Conservation (phyloP, 2,329 filamentous ascomycete genomes). For the Trichoderma lentiforme region DNA sequence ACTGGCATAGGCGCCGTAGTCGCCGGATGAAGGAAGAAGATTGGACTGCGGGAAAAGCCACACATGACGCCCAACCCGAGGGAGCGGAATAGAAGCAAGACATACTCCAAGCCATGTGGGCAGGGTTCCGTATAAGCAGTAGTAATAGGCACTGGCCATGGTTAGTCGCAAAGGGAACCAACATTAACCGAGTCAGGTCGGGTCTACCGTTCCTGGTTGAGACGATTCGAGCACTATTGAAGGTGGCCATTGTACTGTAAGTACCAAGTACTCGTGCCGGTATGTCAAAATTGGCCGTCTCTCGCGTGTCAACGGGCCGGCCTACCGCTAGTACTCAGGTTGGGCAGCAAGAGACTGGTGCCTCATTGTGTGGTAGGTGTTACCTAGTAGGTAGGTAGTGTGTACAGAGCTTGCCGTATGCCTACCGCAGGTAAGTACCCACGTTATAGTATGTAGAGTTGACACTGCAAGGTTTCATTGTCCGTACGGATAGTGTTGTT, state of each 20-base stretch:
- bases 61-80: slow-evolving; percentile 9
- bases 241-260: neutral
- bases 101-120: slow-evolving; percentile 17
- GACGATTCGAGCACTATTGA: neutral
- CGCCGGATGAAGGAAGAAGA: slow-evolving; percentile 3
- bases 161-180: neutral
- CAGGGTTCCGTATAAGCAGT: slow-evolving; percentile 1
- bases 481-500: neutral
- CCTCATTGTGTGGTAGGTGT: neutral
- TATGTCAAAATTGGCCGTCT: neutral
- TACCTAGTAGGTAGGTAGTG: neutral
- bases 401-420: neutral
- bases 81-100: slow-evolving; percentile 16
- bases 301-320: slow-evolving; percentile 4
- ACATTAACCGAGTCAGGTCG: slow-evolving; percentile 3
- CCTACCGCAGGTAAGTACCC: neutral
- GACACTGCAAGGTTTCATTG: neutral
- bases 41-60: slow-evolving; percentile 6
- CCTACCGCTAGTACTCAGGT: neutral
- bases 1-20: neutral
- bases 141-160: neutral
- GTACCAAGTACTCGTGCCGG: neutral
- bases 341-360: slow-evolving; percentile 5
- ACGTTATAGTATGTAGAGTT: neutral
- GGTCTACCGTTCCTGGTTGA: neutral